Evolutionary conservation across 2,329 filamentous ascomycete genomes (phyloP).

Genomic region (Rhinocladiella mackenziei): DNA sequence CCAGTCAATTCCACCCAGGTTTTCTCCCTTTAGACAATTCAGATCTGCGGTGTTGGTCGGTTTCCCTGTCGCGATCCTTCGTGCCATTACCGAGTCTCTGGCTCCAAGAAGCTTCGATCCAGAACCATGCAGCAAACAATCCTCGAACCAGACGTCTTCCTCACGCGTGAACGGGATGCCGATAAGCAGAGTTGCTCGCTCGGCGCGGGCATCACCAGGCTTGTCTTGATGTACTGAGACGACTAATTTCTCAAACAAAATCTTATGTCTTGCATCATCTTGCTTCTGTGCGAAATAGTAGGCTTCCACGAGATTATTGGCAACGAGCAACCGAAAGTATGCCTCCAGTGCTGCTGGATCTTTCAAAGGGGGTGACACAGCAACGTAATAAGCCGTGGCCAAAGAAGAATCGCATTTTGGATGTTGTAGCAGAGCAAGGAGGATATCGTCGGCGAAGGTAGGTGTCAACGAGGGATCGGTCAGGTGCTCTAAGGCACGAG

Average conservation of each 20-base stretch:
- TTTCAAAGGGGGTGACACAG: slow-evolving; percentile 68
- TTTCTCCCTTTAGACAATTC: slow-evolving; percentile 39
- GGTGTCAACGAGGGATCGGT: slow-evolving; percentile 70
- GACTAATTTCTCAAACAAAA: slow-evolving; percentile 65
- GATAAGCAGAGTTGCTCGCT: slow-evolving; percentile 64
- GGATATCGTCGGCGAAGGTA: slow-evolving; percentile 79
- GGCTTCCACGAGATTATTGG: slow-evolving; percentile 65
- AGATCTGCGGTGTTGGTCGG: slow-evolving; percentile 36
- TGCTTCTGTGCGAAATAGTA: slow-evolving; percentile 68
- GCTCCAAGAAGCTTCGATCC: slow-evolving; percentile 62
- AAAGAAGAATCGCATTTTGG: slow-evolving; percentile 59
- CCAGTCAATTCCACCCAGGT: slow-evolving; percentile 52
- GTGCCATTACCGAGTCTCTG: slow-evolving; percentile 70
- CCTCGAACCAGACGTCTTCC: slow-evolving; percentile 72
- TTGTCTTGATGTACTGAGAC: slow-evolving; percentile 50
- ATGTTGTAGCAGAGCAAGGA: slow-evolving; percentile 61
- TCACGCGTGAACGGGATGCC: slow-evolving; percentile 65
- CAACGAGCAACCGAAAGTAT: slow-evolving; percentile 66
- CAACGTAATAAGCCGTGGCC: slow-evolving; percentile 73
- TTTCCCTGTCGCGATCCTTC: slow-evolving; percentile 64
- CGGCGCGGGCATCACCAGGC: slow-evolving; percentile 43
- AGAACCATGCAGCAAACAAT: slow-evolving; percentile 61
- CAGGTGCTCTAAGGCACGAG: slow-evolving; percentile 69
- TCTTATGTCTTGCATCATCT: slow-evolving; percentile 57
- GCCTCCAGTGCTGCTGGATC: slow-evolving; percentile 58